These are phyloP conservation scores for Emergomyces orientalis DNA, from an alignment of 2,329 filamentous ascomycete species.

Conservation along the genomic window DNA sequence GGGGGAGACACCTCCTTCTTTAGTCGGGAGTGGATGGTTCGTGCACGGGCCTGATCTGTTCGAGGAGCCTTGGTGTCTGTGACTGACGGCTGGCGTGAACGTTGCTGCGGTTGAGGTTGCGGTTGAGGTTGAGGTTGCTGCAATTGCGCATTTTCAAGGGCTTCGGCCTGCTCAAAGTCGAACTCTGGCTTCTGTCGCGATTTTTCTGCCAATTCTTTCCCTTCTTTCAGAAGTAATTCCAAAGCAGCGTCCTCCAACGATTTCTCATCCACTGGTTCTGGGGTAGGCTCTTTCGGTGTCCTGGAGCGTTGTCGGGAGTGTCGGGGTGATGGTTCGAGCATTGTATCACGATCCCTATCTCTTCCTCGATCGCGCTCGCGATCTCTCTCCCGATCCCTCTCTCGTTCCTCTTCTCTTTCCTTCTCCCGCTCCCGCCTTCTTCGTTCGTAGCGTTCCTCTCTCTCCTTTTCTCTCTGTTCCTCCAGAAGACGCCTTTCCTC, in stretches of 20 bases:
- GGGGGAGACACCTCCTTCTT: slow-evolving; percentile 2
- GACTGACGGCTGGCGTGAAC: slow-evolving; percentile 4
- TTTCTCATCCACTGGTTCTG: slow-evolving; percentile 41
- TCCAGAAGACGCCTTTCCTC: slow-evolving; percentile 46
- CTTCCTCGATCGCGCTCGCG: slow-evolving; percentile 29
- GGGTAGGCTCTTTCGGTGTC: slow-evolving; percentile 28
- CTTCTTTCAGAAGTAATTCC: slow-evolving; percentile 46
- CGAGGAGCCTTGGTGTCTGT: slow-evolving; percentile 3
- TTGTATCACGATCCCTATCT: slow-evolving; percentile 17
- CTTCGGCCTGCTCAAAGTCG: slow-evolving; percentile 41
- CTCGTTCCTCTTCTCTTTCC: slow-evolving; percentile 25
- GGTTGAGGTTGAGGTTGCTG: slow-evolving; percentile 16
- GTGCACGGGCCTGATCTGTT: slow-evolving; percentile 6
- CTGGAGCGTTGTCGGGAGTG: slow-evolving; percentile 7
- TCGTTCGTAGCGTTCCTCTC: slow-evolving; percentile 39
- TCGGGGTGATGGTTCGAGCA: slow-evolving; percentile 1
- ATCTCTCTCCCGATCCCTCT: slow-evolving; percentile 25
- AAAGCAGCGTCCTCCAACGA: slow-evolving; percentile 48
- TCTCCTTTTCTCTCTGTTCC: slow-evolving; percentile 45
- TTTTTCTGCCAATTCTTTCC: slow-evolving; percentile 46
- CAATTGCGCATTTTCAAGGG: slow-evolving; percentile 32
- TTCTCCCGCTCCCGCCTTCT: slow-evolving; percentile 32
- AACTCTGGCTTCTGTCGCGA: slow-evolving; percentile 42
- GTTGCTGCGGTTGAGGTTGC: slow-evolving; percentile 1
- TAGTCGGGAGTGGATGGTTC: not conserved